Conservation (phyloP, 2,329 filamentous ascomycete species). For the Furcasterigmium furcatum region DNA sequence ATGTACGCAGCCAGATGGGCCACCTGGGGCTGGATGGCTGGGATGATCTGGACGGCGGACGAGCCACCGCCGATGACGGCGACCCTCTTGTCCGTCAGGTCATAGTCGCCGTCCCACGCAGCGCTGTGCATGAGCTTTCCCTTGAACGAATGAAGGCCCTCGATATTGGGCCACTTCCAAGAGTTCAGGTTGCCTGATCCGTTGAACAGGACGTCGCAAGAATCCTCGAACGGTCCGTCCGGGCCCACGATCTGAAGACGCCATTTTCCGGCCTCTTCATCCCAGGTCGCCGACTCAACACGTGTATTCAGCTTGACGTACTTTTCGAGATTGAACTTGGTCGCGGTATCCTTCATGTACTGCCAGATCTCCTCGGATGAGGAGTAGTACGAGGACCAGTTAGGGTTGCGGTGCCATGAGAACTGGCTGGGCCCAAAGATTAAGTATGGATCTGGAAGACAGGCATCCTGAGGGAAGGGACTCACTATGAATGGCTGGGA, state of each 20-base stretch:
- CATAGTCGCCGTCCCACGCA: constrained; percentile 44
- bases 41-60: constrained; percentile 48
- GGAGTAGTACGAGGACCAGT: constrained; percentile 25
- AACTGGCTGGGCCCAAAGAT: constrained; percentile 14
- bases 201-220: constrained; percentile 40
- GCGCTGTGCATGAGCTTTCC: constrained; percentile 52
- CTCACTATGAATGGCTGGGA: background rate
- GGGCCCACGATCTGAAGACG: constrained; percentile 16
- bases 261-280: constrained; percentile 36
- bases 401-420: constrained; percentile 19
- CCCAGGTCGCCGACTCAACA: constrained; percentile 38
- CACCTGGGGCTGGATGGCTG: constrained; percentile 11
- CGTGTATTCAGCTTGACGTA: constrained; percentile 39
- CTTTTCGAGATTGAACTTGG: constrained; percentile 27
- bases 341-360: constrained; percentile 27
- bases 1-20: constrained; percentile 26
- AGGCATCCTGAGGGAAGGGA: background rate
- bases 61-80: constrained; percentile 51
- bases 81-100: constrained; percentile 38
- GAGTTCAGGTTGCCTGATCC: constrained; percentile 47
- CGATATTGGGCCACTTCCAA: constrained; percentile 47
- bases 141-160: constrained; percentile 44
- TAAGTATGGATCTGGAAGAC: background rate
- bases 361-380: constrained; percentile 18
- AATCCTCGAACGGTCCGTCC: constrained; percentile 14